Base-by-base conservation (phyloP, 495 filamentous ascomycete genomes). In the Neurospora sp. region DNA sequence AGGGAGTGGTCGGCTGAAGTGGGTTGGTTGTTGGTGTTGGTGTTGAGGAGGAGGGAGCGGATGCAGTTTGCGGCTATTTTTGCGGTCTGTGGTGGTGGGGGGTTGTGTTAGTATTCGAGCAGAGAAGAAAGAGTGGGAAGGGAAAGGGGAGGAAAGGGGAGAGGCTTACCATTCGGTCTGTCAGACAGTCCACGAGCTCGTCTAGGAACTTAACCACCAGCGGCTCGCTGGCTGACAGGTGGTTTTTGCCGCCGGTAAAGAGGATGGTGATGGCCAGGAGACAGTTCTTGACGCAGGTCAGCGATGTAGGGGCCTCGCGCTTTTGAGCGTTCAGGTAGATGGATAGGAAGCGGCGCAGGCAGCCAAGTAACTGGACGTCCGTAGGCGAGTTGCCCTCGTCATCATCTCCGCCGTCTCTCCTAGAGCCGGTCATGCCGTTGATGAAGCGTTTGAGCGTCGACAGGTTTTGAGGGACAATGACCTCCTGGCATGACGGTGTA, bases 381-480 rank as follows among this genome's bases (percentile, higher is more conserved):
- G 83, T 85, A 8, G 78, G 78, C n/a, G 81, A 81, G 37, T 78
- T 79, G 12, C 75, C 81, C 27, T 66, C 54, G 27, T 66, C 54
- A 3, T 66, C 54, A 18, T 66, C 27, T 12, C 79, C 80, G 31
- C 79, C 76, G 4, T 77, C 74, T 44, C 75, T 76, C 16, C 83
- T 78, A 11, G 85, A 86, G 42, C 78, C 77, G 18, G 89, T 89
- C 78, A 95, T 92, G 77, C 86, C 90, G 70, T 88, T 86, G 71
- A 98, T 86, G 81, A 99, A 98, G 70, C 96, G 90, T 78, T 93
- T 94, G 81, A 99, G 91, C 46, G 94, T 96, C 0, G 96, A 93
- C 4, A 99, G 86, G 7, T 94, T 90, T 81, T 96, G 93, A 1
- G 96, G 94, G 2, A 98, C 92, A 48, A 98, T 92, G 27, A 92